Percentiles rank a stretch among this genome's conserved stretches.
These are phyloP conservation scores for Leishmania gerbilli DNA, from an alignment of 208 protist genomes.

Conservation along the genomic window DNA sequence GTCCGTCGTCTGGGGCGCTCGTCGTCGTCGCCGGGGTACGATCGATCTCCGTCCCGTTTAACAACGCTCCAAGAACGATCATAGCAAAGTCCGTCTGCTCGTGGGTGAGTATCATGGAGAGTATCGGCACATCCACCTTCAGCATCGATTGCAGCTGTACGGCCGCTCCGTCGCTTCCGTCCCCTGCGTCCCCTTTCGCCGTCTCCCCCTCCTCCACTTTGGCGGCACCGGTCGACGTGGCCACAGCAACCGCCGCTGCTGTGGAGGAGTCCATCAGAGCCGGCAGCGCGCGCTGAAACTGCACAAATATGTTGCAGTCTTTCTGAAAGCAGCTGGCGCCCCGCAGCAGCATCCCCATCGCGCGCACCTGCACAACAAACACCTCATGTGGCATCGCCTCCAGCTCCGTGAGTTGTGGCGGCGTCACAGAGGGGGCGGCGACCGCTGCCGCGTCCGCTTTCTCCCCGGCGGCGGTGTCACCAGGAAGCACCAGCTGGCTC, in stretches of 20 bases:
- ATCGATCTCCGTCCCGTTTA: conserved; percentile 21
- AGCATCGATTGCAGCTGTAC: conserved; percentile 23
- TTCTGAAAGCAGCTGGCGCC: conserved; percentile 37
- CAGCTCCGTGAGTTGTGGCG: conserved; percentile 3
- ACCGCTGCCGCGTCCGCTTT: background rate
- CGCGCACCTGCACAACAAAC: conserved; percentile 33
- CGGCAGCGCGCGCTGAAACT: conserved; percentile 32
- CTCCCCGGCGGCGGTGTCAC: background rate
- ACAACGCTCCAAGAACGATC: conserved; percentile 63
- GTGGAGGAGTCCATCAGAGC: background rate
- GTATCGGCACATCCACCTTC: conserved; percentile 27
- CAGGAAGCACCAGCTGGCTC: conserved; percentile 41
- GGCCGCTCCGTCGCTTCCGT: background rate
- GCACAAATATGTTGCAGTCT: conserved; percentile 41
- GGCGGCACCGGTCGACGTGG: background rate
- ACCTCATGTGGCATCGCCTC: conserved; percentile 23
- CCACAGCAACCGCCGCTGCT: background rate
- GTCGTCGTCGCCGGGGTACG: background rate
- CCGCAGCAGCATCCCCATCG: conserved; percentile 36
- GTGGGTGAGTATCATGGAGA: conserved; percentile 39
- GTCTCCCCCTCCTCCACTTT: background rate
- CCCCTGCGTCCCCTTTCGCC: background rate
- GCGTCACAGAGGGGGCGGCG: background rate
- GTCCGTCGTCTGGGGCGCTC: background rate
- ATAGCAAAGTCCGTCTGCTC: conserved; percentile 62